Base-by-base conservation (phyloP, 1,284 basidiomycete species). In the Rhodotorula glutinis region DNA sequence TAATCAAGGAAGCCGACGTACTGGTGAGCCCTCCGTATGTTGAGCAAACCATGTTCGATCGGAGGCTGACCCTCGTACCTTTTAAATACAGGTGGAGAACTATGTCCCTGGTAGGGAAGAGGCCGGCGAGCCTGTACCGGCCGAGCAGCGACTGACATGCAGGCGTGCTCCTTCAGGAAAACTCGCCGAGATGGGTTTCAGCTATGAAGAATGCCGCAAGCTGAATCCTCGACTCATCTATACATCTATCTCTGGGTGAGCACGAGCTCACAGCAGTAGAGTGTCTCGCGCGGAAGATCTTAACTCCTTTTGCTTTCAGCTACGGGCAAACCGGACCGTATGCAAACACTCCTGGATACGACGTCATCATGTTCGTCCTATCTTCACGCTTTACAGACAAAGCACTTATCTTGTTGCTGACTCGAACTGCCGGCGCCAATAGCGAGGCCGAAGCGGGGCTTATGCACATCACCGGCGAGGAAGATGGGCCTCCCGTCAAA, bases 381-480 rank as follows among this genome's bases (percentile, higher is more conserved):
- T 29, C 51, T 23, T 2, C n/a, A n/a, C n/a, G n/a, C n/a, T n/a
- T n/a, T n/a, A n/a, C n/a, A n/a, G n/a, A n/a, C n/a, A n/a, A n/a
- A n/a, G n/a, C n/a, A n/a, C n/a, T n/a, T n/a, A n/a, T n/a, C n/a
- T n/a, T n/a, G n/a, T n/a, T n/a, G 30, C 44, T 64, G 38, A 52
- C 10, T 4, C 7, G n/a, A 3, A 4, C 8, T 16, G 14, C n/a
- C 7, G 27, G 13, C 2, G 91, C 4, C 43, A 16, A 44, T 43
- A 89, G 93, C 51, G 91, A 93, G 77, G 92, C 87, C 17, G 91
- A 95, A 79, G 92, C 92, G 38, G 92, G 92, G 19, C 79, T 95
- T 57, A 94, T 95, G 91, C 91, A 94, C 79, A 94, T 94, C 75
- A 97, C 94, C 14, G 93, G 93, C 55, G 94, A 97, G 80, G 84